Conservation (phyloP, 306 rosid genomes). For the Astragalus membranaceus region DNA sequence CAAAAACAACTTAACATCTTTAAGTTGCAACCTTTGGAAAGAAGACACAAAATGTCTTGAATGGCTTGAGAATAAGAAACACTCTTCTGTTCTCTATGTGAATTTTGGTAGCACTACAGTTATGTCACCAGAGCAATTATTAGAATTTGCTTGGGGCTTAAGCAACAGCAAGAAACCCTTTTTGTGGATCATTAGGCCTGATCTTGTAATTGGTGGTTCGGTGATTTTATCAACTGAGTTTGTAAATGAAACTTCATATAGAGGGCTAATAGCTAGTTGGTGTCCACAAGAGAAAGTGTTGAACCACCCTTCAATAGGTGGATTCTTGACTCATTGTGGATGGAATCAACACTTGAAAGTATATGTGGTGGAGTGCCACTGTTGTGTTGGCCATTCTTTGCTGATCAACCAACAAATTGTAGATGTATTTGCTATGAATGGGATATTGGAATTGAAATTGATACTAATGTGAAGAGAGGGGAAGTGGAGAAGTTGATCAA, state of each 20-base stretch:
- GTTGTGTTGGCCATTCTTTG: slow-evolving; percentile 31
- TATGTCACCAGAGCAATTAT: background rate
- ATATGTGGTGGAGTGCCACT: slow-evolving; percentile 20
- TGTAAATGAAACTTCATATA: background rate
- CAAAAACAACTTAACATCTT: background rate
- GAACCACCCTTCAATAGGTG: slow-evolving; percentile 9
- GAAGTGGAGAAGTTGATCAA: slow-evolving; percentile 21
- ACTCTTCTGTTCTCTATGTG: background rate
- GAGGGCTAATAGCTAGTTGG: slow-evolving; percentile 12
- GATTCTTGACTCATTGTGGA: slow-evolving; percentile 31
- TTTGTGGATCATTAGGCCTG: slow-evolving; percentile 1
- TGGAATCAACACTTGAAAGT: slow-evolving; percentile 30
- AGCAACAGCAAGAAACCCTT: background rate
- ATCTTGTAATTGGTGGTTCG: background rate
- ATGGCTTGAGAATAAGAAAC: background rate
- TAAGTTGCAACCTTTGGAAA: background rate
- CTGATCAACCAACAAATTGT: slow-evolving; percentile 20
- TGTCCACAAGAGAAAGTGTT: slow-evolving; percentile 30
- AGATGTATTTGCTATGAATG: slow-evolving; percentile 10
- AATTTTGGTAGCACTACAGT: background rate
- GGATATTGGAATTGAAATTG: slow-evolving; percentile 25
- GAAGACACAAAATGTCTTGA: background rate
- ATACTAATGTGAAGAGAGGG: slow-evolving; percentile 11
- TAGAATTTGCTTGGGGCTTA: background rate
- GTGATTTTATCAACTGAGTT: background rate